A percentile compares a stretch with the other conserved stretches of the same genome.
These are phyloP conservation scores for Aspergillus arachidicola DNA, from an alignment of 2,329 filamentous ascomycete species.

Conservation along the genomic window DNA sequence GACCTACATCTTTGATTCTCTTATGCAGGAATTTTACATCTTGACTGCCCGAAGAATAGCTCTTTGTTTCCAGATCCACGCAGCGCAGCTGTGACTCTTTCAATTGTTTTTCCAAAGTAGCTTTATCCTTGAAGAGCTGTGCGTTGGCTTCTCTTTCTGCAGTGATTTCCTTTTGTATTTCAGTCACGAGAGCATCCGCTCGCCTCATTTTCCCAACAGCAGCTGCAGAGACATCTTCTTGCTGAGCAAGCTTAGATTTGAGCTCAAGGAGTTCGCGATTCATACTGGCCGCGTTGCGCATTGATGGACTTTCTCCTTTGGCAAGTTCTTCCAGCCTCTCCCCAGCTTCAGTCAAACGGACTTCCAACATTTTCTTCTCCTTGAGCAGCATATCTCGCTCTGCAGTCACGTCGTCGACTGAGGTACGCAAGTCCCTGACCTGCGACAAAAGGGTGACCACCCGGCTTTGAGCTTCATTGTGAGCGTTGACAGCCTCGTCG, in stretches of 20 bases:
- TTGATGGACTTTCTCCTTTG: conserved; percentile 79
- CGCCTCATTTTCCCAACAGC: conserved; percentile 97
- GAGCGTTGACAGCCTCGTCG: conserved; percentile 88
- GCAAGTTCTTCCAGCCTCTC: conserved; percentile 85
- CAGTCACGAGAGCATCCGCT: conserved; percentile 80
- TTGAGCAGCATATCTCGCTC: conserved; percentile 83
- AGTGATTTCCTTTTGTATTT: conserved; percentile 91
- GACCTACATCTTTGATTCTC: conserved; percentile 85
- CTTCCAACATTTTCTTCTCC: conserved; percentile 88
- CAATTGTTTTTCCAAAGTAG: conserved; percentile 80
- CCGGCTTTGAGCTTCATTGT: conserved; percentile 93
- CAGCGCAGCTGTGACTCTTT: conserved; percentile 89
- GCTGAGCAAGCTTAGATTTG: conserved; percentile 84
- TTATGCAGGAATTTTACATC: conserved; percentile 95
- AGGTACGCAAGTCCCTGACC: conserved; percentile 78
- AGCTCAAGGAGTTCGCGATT: conserved; percentile 89
- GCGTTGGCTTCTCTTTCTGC: conserved; percentile 80
- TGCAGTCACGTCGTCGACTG: conserved; percentile 80
- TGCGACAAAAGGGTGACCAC: conserved; percentile 88
- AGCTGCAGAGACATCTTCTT: conserved; percentile 88
- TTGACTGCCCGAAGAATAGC: conserved; percentile 90
- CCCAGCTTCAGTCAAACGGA: conserved; percentile 82
- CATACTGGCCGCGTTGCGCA: conserved; percentile 84
- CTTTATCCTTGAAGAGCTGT: conserved; percentile 86
- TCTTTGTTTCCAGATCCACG: conserved; percentile 94